Conservation (phyloP, 352 stramenopile genomes). For the Phytopythium delawarense region DNA sequence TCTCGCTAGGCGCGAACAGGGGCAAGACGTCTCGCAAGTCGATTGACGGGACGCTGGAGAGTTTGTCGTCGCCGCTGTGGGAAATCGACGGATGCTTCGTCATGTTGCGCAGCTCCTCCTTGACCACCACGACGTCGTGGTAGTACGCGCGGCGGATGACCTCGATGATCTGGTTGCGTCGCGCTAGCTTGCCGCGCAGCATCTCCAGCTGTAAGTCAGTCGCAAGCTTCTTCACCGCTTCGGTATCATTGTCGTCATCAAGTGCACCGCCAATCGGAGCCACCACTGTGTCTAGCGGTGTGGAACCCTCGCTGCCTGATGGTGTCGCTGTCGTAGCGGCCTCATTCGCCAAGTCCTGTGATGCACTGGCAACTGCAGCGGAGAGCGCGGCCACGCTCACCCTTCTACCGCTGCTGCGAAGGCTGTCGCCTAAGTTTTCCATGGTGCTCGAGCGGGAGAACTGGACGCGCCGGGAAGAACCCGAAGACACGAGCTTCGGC, state of each 20-base stretch:
- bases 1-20: conserved; percentile 72
- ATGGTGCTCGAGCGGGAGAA: conserved; percentile 1
- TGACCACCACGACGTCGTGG: conserved; percentile 79
- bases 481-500: background rate
- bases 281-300: background rate
- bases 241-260: conserved; percentile 26
- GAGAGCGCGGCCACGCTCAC: background rate
- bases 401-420: background rate
- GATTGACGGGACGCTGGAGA: conserved; percentile 64
- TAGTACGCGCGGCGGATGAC: conserved; percentile 77
- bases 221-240: conserved; percentile 29
- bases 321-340: background rate
- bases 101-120: conserved; percentile 55
- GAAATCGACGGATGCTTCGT: background rate
- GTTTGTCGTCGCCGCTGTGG: conserved; percentile 21
- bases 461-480: background rate
- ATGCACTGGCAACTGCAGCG: background rate
- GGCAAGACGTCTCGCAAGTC: conserved; percentile 63
- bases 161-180: conserved; percentile 71
- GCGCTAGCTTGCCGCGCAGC: conserved; percentile 57
- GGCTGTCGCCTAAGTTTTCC: background rate
- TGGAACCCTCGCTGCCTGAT: background rate
- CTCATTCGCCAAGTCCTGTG: background rate
- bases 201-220: conserved; percentile 55
- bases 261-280: conserved; percentile 3